Base-by-base conservation (phyloP, 2,329 filamentous ascomycete species). In the Paramyrothecium roridum region DNA sequence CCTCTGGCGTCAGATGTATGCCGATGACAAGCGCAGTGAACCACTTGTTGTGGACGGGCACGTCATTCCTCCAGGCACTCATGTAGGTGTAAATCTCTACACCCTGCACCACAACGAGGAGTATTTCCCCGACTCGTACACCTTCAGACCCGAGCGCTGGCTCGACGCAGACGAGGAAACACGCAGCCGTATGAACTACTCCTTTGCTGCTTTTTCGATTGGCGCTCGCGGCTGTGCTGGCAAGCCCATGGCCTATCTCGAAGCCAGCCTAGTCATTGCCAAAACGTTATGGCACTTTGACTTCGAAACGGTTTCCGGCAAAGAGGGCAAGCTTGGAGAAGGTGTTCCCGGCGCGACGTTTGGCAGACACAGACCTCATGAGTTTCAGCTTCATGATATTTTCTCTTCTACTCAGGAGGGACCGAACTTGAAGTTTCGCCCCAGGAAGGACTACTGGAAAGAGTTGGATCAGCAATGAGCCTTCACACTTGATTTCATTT, bases 101-200 rank as follows among this genome's bases (percentile, higher is more conserved):
- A 11, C 49, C 16, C 30, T 51, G 16, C 49, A 51, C 19, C 49
- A 51, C 33, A 34, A 51, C 49, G 49, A 51, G 21, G 30, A 40
- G 4, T 51, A 51, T 20, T 51, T 51, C 49, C 49, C 49, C 3
- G 49, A 51, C 4, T 33, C 49, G 8, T 51, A 37, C n/a, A 22
- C 30, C 16, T 51, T 34, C 33, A 51, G 40, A 30, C 49, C 49
- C 11, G 49, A 51, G 49, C 49, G 49, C 16, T 51, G 49, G 49
- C 30, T 51, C n/a, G 49, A 40, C 17, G 16, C 49, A 16, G 30
- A 37, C n/a, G 49, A 20, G 10, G n/a, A 37, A 16, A 40, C 26
- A 8, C 16, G n/a, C 10, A n/a, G 11, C 13, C 16, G 33, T 12
- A 51, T 51, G 49, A 37, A 51, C 20, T 16, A 40, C 10, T 10